These are phyloP conservation scores for Globisporangium uncinulatum DNA, from an alignment of 352 stramenopile species.

Conservation along the genomic window DNA sequence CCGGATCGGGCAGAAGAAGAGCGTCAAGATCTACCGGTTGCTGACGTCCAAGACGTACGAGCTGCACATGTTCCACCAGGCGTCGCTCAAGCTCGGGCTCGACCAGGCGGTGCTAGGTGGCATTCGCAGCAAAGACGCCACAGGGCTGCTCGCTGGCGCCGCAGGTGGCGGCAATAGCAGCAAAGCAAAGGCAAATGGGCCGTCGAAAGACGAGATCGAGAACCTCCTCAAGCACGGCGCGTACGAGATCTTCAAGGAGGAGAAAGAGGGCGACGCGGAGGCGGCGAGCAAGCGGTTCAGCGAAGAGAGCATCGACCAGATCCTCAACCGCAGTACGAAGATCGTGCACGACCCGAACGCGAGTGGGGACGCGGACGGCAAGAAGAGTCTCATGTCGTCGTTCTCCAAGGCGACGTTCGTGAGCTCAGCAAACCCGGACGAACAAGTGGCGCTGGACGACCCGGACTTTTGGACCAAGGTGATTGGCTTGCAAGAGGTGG, in stretches of 20 bases:
- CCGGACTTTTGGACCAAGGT: conserved; percentile 95
- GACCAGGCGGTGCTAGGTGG: conserved; percentile 89
- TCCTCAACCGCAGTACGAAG: conserved; percentile 90
- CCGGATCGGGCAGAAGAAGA: conserved; percentile 92
- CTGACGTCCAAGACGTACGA: conserved; percentile 92
- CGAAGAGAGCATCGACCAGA: conserved; percentile 98
- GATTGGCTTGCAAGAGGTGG: conserved; percentile 75
- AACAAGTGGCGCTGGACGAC: conserved; percentile 89
- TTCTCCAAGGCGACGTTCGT: conserved; percentile 94
- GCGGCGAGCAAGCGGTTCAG: conserved; percentile 94
- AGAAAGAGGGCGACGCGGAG: conserved; percentile 87
- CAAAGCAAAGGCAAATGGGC: conserved; percentile 39
- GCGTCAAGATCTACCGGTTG: conserved; percentile 91
- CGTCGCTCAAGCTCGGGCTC: conserved; percentile 89
- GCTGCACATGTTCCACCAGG: conserved; percentile 91
- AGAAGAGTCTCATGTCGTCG: conserved; percentile 81
- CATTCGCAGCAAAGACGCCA: conserved; percentile 64
- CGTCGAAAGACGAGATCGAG: conserved; percentile 91
- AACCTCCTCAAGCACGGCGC: conserved; percentile 91
- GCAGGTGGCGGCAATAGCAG: conserved; percentile 13
- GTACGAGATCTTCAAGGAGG: conserved; percentile 93
- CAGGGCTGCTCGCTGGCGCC: conserved; percentile 10
- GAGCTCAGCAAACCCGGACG: conserved; percentile 77
- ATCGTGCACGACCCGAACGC: conserved; percentile 84
- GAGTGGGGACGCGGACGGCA: conserved; percentile 32